Conservation (phyloP, 2,329 filamentous ascomycete species). For the Neonectria sp. region DNA sequence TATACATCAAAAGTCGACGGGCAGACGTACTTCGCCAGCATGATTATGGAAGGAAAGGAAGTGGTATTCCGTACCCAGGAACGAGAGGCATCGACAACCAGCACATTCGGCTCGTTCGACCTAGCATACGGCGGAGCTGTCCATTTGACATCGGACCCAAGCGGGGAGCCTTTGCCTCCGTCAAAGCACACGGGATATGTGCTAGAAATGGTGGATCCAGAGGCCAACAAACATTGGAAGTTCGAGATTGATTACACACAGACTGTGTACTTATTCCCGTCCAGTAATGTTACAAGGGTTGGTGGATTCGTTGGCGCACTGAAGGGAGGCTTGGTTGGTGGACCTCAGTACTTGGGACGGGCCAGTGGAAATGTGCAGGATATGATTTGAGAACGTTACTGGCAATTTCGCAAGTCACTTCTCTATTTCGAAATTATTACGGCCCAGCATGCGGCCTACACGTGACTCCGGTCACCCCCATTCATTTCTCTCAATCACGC, state of each 20-base stretch:
- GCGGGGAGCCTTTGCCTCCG: conserved; percentile 20
- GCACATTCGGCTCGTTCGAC: conserved; percentile 29
- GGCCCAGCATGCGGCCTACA: conserved; percentile 14
- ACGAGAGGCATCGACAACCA: conserved; percentile 22
- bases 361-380: conserved; percentile 32
- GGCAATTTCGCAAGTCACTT: conserved; percentile 15
- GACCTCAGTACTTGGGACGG: conserved; percentile 29
- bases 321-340: conserved; percentile 33
- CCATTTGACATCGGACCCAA: conserved; percentile 31
- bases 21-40: conserved; percentile 34
- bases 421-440: conserved; percentile 15
- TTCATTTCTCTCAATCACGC: conserved; percentile 13
- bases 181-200: conserved; percentile 35
- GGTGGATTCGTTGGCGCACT: conserved; percentile 32
- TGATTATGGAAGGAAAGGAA: conserved; percentile 30
- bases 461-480: conserved; percentile 9
- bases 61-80: conserved; percentile 34
- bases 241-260: conserved; percentile 34
- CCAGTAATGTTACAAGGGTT: conserved; percentile 19
- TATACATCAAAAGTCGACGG: conserved; percentile 32
- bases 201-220: conserved; percentile 31
- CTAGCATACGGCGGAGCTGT: conserved; percentile 30
- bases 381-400: conserved; percentile 18
- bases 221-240: conserved; percentile 27
- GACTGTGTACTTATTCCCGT: conserved; percentile 34